These are phyloP conservation scores for Pseudogymnoascus sp. DNA, from an alignment of 2,329 filamentous ascomycete species.

Conservation along the genomic window DNA sequence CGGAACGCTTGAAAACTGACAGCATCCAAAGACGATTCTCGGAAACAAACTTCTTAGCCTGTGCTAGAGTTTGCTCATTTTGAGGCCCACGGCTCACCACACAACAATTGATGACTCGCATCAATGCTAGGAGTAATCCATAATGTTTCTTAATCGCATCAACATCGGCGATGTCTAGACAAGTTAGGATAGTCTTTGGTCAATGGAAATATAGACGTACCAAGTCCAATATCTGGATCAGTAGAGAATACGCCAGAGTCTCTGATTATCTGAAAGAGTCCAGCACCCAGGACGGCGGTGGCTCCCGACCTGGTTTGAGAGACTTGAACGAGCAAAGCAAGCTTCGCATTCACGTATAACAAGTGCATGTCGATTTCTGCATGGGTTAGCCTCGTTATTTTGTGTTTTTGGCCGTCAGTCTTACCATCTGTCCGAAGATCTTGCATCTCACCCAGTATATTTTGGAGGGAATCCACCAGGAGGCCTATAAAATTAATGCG, in stretches of 20 bases:
- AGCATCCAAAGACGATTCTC: constrained; percentile 80
- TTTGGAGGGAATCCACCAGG: constrained; percentile 78
- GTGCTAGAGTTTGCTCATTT: constrained; percentile 64
- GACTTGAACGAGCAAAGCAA: constrained; percentile 76
- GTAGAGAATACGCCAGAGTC: constrained; percentile 79
- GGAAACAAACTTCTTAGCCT: constrained; percentile 71
- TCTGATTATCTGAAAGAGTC: constrained; percentile 74
- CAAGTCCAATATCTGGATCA: constrained; percentile 85
- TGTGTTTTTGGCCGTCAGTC: constrained; percentile 17
- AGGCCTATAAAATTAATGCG: constrained; percentile 87
- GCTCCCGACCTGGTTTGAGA: constrained; percentile 80
- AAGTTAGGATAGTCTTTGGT: constrained; percentile 12
- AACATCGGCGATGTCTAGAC: constrained; percentile 25
- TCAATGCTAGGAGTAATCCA: constrained; percentile 68
- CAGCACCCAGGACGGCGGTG: constrained; percentile 78
- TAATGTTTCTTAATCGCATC: constrained; percentile 43
- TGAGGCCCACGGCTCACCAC: constrained; percentile 75
- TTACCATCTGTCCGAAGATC: constrained; percentile 50
- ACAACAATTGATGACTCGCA: constrained; percentile 74
- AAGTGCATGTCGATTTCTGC: constrained; percentile 32
- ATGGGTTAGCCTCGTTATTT: neutral
- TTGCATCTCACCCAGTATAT: constrained; percentile 66
- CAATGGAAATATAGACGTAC: constrained; percentile 31
- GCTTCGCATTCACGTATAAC: constrained; percentile 58
- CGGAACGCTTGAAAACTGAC: constrained; percentile 82